phyloP scores from a whole-genome alignment of 768 basidiomycete species.

The Amyloporia xantha region DNA sequence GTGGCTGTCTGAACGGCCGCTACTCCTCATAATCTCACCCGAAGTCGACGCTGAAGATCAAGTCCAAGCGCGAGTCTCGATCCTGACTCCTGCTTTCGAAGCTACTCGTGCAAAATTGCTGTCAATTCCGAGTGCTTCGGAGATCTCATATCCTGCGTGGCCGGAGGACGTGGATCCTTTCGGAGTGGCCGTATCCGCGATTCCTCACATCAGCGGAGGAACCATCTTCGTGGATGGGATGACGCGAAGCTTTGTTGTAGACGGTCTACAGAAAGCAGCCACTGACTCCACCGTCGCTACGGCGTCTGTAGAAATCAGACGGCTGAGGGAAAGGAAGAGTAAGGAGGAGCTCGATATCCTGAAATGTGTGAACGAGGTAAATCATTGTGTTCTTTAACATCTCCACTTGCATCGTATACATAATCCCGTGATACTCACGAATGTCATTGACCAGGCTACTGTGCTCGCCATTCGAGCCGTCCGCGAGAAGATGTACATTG shows the following conservation, averaged over 20 bases:
- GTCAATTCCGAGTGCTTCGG: slow-evolving; percentile 39
- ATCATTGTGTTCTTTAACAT: slow-evolving; percentile 3
- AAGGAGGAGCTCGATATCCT: slow-evolving; percentile 61
- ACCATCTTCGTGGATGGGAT: slow-evolving; percentile 56
- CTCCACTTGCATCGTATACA: not conserved
- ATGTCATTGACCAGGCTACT: slow-evolving; percentile 47
- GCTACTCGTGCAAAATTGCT: slow-evolving; percentile 59
- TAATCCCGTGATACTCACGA: not conserved
- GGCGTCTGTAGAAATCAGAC: slow-evolving; percentile 49
- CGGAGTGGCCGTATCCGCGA: slow-evolving; percentile 32
- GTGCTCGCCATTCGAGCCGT: slow-evolving; percentile 67
- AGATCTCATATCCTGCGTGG: slow-evolving; percentile 47
- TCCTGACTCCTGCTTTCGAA: slow-evolving; percentile 79
- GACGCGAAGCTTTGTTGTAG: slow-evolving; percentile 56
- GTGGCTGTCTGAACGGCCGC: slow-evolving; percentile 72
- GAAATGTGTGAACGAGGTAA: slow-evolving; percentile 75
- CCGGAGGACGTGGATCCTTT: slow-evolving; percentile 68
- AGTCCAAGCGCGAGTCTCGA: slow-evolving; percentile 36
- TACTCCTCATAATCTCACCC: slow-evolving; percentile 61
- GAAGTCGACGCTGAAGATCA: slow-evolving; percentile 16
- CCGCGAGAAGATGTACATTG: slow-evolving; percentile 52
- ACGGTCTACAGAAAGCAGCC: slow-evolving; percentile 48
- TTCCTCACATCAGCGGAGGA: slow-evolving; percentile 22
- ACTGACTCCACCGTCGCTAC: slow-evolving; percentile 33
- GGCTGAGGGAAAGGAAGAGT: slow-evolving; percentile 71